A percentile compares a stretch with the other conserved stretches of the same genome.
phyloP scores from a whole-genome alignment of 768 basidiomycete species.

The Dacryopinax primogenitus region DNA sequence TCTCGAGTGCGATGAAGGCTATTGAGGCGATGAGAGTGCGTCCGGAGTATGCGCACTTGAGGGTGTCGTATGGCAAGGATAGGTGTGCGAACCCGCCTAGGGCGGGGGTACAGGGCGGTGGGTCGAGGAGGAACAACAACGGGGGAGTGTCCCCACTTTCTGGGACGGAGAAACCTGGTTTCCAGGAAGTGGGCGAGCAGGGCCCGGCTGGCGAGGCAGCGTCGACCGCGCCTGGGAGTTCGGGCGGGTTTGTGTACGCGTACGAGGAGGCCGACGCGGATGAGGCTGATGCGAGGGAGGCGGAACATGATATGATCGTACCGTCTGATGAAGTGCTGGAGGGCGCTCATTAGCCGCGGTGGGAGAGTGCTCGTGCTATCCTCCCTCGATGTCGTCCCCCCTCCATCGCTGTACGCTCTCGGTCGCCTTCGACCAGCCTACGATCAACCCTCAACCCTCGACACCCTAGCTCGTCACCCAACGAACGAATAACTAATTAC shows the following conservation, averaged over 20 bases:
- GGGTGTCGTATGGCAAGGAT: constrained; percentile 91
- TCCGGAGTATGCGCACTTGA: constrained; percentile 76
- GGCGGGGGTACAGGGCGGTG: constrained; percentile 16
- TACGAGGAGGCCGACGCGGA: constrained; percentile 1
- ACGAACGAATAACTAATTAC: neutral
- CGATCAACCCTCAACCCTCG: neutral
- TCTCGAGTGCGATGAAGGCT: constrained; percentile 94
- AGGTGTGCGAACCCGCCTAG: constrained; percentile 87
- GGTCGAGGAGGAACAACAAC: neutral
- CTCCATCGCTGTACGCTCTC: neutral
- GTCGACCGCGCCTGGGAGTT: neutral
- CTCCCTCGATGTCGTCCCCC: neutral
- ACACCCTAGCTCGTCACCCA: neutral
- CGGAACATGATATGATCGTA: neutral
- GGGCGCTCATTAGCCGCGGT: neutral
- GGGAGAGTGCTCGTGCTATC: neutral
- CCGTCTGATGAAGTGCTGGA: neutral
- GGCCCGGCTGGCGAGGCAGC: neutral
- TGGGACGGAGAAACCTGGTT: neutral
- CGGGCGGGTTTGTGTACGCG: neutral
- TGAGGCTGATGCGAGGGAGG: constrained; percentile 1
- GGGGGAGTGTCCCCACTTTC: neutral
- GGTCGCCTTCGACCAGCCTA: neutral
- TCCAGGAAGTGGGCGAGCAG: neutral
- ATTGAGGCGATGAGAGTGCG: constrained; percentile 89